These are phyloP conservation scores for Tilletia indica DNA, from an alignment of 1,284 basidiomycete genomes.

Conservation along the genomic window DNA sequence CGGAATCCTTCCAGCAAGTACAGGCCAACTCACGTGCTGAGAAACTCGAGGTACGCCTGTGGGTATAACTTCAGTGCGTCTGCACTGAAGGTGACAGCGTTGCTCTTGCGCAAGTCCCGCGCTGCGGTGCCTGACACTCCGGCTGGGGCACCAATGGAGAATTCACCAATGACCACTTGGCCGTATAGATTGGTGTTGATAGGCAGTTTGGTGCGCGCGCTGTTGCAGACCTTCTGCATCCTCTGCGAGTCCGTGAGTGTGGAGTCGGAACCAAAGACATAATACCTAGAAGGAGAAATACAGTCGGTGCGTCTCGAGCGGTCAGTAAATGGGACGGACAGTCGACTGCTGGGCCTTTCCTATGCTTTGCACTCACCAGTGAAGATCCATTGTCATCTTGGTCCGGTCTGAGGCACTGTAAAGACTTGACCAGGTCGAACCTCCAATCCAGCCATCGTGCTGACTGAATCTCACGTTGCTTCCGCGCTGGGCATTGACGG, in stretches of 20 bases:
- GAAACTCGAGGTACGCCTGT: conserved; percentile 8
- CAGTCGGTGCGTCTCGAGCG: neutral
- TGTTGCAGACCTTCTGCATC: neutral
- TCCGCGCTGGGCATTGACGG: neutral
- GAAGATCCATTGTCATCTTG: conserved; percentile 15
- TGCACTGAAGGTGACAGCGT: neutral
- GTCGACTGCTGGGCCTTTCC: too few relatives aligned
- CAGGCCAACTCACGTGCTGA: conserved; percentile 7
- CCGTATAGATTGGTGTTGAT: conserved; percentile 34
- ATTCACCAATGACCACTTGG: conserved; percentile 41
- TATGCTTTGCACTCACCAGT: neutral
- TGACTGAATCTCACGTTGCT: conserved; percentile 11
- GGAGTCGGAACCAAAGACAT: neutral
- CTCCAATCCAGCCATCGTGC: conserved; percentile 14
- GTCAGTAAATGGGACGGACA: neutral
- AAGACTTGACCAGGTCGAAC: neutral
- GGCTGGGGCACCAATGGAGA: conserved; percentile 36
- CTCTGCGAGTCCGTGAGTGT: neutral
- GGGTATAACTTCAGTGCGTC: neutral
- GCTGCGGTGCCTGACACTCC: conserved; percentile 24
- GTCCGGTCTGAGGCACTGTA: neutral
- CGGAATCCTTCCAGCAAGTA: neutral
- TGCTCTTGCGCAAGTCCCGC: neutral
- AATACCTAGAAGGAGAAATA: neutral
- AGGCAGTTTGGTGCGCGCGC: neutral